Percentiles rank a stretch among this genome's conserved stretches.
These are phyloP conservation scores for Huntiella abstrusa DNA, from an alignment of 2,329 filamentous ascomycete species.

Conservation along the genomic window DNA sequence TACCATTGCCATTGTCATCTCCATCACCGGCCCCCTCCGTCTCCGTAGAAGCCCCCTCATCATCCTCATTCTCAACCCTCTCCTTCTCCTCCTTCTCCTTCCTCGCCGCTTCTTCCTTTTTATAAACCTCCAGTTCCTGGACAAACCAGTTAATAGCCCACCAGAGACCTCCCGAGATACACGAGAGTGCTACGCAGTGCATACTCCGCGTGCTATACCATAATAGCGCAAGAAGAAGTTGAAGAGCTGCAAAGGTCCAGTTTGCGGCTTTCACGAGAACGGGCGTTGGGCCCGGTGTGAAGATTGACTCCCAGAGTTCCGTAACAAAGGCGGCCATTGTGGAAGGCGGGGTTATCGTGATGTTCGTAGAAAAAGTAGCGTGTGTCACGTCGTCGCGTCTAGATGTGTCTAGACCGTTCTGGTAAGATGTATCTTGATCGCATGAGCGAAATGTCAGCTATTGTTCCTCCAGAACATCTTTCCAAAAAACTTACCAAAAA, in stretches of 20 bases:
- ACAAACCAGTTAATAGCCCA: slow-evolving; percentile 96
- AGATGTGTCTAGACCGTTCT: neutral
- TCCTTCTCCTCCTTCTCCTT: slow-evolving; percentile 22
- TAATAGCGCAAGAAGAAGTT: slow-evolving; percentile 56
- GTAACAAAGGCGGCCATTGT: slow-evolving; percentile 44
- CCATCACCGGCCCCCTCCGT: slow-evolving; percentile 27
- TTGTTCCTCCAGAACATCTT: neutral
- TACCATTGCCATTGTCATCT: slow-evolving; percentile 30
- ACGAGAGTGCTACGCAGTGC: slow-evolving; percentile 70
- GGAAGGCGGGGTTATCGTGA: slow-evolving; percentile 7
- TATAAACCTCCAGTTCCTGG: slow-evolving; percentile 33
- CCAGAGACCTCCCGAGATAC: slow-evolving; percentile 70
- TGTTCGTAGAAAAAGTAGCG: neutral
- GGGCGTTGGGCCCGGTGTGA: slow-evolving; percentile 78
- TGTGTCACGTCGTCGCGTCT: neutral
- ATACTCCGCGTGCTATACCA: slow-evolving; percentile 69
- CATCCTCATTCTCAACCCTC: slow-evolving; percentile 21
- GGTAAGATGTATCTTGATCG: neutral
- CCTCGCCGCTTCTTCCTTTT: slow-evolving; percentile 23
- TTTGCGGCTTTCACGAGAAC: slow-evolving; percentile 82
- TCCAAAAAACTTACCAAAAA: neutral
- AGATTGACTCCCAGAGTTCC: slow-evolving; percentile 80
- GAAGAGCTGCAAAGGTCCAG: slow-evolving; percentile 67
- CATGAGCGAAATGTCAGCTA: neutral
- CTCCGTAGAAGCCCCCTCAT: slow-evolving; percentile 11